phyloP scores from a whole-genome alignment of 257 asterid species.

The Phtheirospermum japonicum region DNA sequence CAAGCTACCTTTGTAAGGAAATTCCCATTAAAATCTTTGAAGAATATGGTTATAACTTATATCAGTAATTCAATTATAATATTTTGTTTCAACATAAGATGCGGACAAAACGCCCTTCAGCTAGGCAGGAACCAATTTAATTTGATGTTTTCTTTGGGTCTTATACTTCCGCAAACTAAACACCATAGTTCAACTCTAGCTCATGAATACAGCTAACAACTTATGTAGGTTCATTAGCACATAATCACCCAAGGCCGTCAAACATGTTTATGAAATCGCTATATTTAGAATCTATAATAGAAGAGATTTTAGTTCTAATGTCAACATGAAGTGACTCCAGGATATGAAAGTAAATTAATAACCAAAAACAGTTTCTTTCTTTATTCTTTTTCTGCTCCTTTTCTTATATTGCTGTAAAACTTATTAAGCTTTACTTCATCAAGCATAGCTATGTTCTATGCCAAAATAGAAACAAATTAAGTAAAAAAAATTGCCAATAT shows the following conservation, averaged over 20 bases:
- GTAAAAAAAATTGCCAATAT: background rate
- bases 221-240: no score
- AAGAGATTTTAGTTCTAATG: background rate
- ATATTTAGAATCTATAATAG: slow-evolving; percentile 1
- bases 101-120: background rate
- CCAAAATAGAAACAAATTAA: slow-evolving; percentile 1
- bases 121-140: background rate
- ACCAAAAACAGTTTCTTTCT: background rate
- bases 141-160: background rate
- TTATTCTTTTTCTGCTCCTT: background rate
- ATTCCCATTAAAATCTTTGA: no score
- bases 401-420: background rate
- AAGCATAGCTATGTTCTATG: background rate
- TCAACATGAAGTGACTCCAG: slow-evolving; percentile 2
- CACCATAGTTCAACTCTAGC: no score
- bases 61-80: background rate
- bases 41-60: no score
- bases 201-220: slow-evolving; percentile 1
- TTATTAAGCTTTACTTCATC: background rate
- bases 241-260: no score
- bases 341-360: background rate
- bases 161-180: slow-evolving; percentile 11
- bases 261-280: background rate
- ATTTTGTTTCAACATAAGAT: slow-evolving; percentile 7
- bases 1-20: no score